phyloP scores from a whole-genome alignment of 371 early-diverging fungal genomes.

The Syncephalis plumigaleata region DNA sequence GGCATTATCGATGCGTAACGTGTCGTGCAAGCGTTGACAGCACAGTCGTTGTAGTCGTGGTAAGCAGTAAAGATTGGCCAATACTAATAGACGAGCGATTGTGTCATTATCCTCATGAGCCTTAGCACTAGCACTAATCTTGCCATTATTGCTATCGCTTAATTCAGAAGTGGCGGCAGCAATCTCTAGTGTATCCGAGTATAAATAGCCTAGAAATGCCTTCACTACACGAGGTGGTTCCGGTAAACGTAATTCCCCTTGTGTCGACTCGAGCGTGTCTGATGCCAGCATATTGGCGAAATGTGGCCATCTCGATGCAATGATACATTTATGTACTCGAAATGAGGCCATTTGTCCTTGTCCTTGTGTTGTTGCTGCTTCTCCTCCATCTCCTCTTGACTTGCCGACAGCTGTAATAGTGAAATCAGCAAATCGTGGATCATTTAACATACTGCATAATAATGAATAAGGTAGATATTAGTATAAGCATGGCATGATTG shows the following conservation, averaged over 20 bases:
- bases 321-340: conserved; percentile 22
- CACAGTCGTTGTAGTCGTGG: conserved; percentile 33
- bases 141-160: no score
- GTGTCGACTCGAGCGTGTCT: conserved; percentile 27
- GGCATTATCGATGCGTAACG: conserved; percentile 30
- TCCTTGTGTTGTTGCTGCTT: neutral
- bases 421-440: no score
- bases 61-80: conserved; percentile 40
- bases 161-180: conserved; percentile 3
- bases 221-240: conserved; percentile 27
- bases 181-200: conserved; percentile 34
- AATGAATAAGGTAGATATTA: no score
- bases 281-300: conserved; percentile 29
- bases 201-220: conserved; percentile 34
- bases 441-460: neutral
- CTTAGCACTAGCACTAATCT: no score
- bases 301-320: conserved; percentile 46
- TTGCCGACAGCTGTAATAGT: neutral
- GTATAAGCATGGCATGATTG: no score
- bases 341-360: conserved; percentile 11
- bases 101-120: conserved; percentile 7
- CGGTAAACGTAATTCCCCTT: conserved; percentile 22
- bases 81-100: conserved; percentile 37
- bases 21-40: conserved; percentile 21
- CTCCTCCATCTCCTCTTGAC: neutral